Conservation (phyloP, 768 basidiomycete genomes). For the Infundibulicybe gibba region DNA sequence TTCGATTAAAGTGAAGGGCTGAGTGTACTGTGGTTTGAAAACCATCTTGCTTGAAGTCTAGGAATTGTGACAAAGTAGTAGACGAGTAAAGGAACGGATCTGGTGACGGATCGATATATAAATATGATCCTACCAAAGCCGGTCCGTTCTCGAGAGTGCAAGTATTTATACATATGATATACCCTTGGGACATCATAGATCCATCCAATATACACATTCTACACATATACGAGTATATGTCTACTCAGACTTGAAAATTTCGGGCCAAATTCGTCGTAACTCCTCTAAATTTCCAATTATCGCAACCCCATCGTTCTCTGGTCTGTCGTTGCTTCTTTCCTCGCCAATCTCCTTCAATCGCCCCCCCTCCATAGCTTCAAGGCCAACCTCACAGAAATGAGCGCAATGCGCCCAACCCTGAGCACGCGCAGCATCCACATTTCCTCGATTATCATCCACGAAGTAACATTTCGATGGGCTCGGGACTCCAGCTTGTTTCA, state of each 20-base stretch:
- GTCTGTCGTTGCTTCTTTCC: slow-evolving; percentile 27
- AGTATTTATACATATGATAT: no score
- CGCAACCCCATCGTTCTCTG: slow-evolving; percentile 40
- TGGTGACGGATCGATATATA: background rate
- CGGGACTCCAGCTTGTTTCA: slow-evolving; percentile 52
- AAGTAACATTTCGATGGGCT: slow-evolving; percentile 76
- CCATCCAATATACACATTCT: no score
- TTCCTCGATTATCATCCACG: slow-evolving; percentile 71
- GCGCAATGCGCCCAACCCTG: slow-evolving; percentile 73
- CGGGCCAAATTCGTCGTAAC: slow-evolving; percentile 68
- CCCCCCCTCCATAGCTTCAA: slow-evolving; percentile 63
- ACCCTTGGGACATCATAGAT: no score
- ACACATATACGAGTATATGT: no score
- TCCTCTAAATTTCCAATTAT: slow-evolving; percentile 60
- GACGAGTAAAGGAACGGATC: no score
- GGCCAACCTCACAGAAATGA: slow-evolving; percentile 71
- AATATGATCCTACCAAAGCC: no score
- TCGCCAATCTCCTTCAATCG: slow-evolving; percentile 44
- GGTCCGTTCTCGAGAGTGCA: no score
- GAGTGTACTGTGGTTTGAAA: slow-evolving; percentile 60
- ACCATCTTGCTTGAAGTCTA: slow-evolving; percentile 41
- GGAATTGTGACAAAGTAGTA: no score
- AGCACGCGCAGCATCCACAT: slow-evolving; percentile 61
- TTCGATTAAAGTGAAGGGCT: slow-evolving; percentile 72
- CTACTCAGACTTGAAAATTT: slow-evolving; percentile 51